Conservation (phyloP, 2,329 filamentous ascomycete species). For the Aspergillus piperis region DNA sequence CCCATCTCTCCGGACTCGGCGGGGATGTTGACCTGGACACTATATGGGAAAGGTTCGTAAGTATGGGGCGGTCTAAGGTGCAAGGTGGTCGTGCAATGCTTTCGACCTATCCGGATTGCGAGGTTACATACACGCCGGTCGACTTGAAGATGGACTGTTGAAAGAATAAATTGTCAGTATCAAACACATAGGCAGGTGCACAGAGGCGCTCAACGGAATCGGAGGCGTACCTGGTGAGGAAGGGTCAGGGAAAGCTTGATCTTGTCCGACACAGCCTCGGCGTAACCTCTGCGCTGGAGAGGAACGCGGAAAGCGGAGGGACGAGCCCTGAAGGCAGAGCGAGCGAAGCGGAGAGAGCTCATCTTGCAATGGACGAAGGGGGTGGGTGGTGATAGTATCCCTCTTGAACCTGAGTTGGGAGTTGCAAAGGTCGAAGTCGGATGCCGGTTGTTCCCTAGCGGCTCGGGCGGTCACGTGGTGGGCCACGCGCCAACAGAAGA, state of each 20-base stretch:
- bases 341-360: conserved; percentile 92
- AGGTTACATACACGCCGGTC: conserved; percentile 64
- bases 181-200: conserved; percentile 2
- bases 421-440: conserved; percentile 43
- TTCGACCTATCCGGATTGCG: conserved; percentile 1
- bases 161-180: conserved; percentile 27
- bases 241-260: conserved; percentile 98
- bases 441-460: conserved; percentile 44
- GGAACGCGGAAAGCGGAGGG: conserved; percentile 74
- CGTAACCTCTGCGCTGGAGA: conserved; percentile 86
- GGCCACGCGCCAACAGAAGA: not conserved
- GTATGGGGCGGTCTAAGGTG: conserved; percentile 25
- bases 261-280: conserved; percentile 83
- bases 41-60: conserved; percentile 67
- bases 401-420: conserved; percentile 37
- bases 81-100: conserved; percentile 17
- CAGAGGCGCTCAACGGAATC: conserved; percentile 17
- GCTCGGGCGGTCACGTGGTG: conserved; percentile 32
- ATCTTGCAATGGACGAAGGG: conserved; percentile 56
- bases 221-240: conserved; percentile 86
- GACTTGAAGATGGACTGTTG: conserved; percentile 68
- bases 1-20: conserved; percentile 99
- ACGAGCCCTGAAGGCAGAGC: conserved; percentile 81
- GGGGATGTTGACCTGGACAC: conserved; percentile 96
- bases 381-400: conserved; percentile 36